Percentiles rank a stretch among this genome's conserved stretches.
These are phyloP conservation scores for Sugiyamaella qingdaonensis DNA, from an alignment of 805 yeast species.

Conservation along the genomic window DNA sequence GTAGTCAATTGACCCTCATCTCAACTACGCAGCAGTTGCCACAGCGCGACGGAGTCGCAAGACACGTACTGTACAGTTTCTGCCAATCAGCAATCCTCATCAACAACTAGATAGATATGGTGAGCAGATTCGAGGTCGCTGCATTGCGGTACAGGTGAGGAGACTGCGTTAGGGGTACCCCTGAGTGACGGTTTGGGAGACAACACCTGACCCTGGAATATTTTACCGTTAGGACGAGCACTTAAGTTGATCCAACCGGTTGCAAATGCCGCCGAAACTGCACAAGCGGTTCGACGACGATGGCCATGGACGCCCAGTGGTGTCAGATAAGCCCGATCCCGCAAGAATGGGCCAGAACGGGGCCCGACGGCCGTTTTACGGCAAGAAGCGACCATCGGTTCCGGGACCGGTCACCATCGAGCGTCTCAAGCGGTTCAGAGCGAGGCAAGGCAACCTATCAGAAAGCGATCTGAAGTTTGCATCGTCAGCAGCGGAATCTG, in stretches of 20 bases:
- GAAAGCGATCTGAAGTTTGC: constrained; percentile 15
- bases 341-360: not conserved
- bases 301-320: not conserved
- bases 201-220: constrained; percentile 1
- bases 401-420: constrained; percentile 19
- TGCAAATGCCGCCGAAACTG: constrained; percentile 23
- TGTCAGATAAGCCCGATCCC: too few species aligned
- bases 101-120: too few species aligned
- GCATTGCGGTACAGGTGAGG: too few species aligned
- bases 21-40: too few species aligned
- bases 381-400: constrained; percentile 1
- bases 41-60: too few species aligned
- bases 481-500: not conserved
- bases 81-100: too few species aligned
- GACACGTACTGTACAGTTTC: too few species aligned
- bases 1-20: too few species aligned
- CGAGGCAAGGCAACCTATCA: constrained; percentile 5
- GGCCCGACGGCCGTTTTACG: not conserved
- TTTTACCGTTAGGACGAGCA: not conserved
- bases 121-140: too few species aligned
- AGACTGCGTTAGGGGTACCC: too few species aligned
- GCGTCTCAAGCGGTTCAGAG: constrained; percentile 11
- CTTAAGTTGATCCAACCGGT: not conserved
- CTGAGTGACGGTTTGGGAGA: not conserved
- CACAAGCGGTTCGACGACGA: constrained; percentile 24